A percentile compares a stretch with the other conserved stretches of the same genome.
Conservation (phyloP, 306 rosid species). For the Quercus aquifolioides region DNA sequence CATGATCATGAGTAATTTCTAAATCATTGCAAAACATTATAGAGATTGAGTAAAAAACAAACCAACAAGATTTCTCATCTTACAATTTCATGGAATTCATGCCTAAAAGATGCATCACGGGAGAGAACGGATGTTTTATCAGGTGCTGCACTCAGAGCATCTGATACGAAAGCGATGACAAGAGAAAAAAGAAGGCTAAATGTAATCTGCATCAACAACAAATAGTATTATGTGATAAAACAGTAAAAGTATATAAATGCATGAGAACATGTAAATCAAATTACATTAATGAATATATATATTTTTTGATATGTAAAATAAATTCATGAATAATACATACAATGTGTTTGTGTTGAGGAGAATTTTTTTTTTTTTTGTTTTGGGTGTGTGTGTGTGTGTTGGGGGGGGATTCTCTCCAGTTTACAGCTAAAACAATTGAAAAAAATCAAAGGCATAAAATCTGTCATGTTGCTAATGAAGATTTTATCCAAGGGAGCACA, state of each 20-base stretch:
- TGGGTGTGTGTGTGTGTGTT: neutral
- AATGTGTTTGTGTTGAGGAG: neutral
- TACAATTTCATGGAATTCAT: conserved; percentile 81
- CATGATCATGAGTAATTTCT: conserved; percentile 18
- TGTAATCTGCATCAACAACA: conserved; percentile 66
- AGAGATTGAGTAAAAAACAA: conserved; percentile 15
- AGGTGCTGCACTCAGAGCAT: conserved; percentile 81
- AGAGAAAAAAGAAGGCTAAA: conserved; percentile 84
- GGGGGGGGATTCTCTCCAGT: neutral
- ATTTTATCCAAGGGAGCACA: neutral
- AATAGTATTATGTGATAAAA: conserved; percentile 19
- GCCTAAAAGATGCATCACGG: conserved; percentile 62
- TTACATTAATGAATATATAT: neutral
- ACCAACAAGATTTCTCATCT: conserved; percentile 29
- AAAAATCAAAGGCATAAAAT: neutral
- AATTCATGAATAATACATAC: neutral
- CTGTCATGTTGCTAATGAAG: neutral
- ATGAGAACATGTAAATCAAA: neutral
- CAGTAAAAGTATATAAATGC: conserved; percentile 1
- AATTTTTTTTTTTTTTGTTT: no score
- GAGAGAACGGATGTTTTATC: conserved; percentile 84
- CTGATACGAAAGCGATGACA: conserved; percentile 78
- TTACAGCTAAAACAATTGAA: neutral
- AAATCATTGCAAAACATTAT: conserved; percentile 20
- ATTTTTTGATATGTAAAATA: no score